A percentile compares a stretch with the other conserved stretches of the same genome.
Evolutionary conservation across 305 asterid species (phyloP).

Genomic region (Rubia balearica): DNA sequence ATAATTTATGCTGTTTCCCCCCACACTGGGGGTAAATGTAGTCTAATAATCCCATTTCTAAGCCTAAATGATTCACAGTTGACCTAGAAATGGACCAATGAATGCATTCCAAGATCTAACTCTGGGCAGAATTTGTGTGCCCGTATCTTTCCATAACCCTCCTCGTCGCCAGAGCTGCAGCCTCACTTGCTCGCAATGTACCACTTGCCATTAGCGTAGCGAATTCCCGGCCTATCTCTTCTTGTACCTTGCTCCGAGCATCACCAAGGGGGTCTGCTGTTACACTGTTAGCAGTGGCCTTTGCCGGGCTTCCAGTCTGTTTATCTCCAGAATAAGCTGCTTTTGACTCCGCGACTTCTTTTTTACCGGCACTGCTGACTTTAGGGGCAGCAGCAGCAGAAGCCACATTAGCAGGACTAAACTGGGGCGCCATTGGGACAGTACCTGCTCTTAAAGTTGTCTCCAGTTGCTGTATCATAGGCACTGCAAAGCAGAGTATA

Average conservation of each 20-base stretch:
- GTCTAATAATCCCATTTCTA: not conserved
- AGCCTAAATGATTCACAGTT: not conserved
- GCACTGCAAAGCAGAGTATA: constrained; percentile 53
- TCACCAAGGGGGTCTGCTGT: constrained; percentile 26
- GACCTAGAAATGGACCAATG: not conserved
- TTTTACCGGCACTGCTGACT: constrained; percentile 17
- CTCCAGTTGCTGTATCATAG: constrained; percentile 90
- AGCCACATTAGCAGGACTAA: constrained; percentile 40
- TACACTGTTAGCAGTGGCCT: constrained; percentile 17
- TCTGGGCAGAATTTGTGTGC: constrained; percentile 41
- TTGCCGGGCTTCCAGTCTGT: constrained; percentile 19
- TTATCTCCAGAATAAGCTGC: constrained; percentile 8
- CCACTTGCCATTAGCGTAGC: constrained; percentile 94
- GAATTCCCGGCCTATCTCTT: constrained; percentile 72
- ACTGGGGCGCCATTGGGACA: constrained; percentile 86
- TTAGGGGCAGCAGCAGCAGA: constrained; percentile 32
- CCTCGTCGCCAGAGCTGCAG: constrained; percentile 82
- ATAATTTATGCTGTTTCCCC: not conserved
- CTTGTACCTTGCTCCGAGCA: constrained; percentile 65
- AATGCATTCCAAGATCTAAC: constrained; percentile 25
- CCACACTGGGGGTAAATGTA: not conserved
- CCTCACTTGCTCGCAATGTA: constrained; percentile 82
- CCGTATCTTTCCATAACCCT: constrained; percentile 58
- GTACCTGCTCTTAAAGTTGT: constrained; percentile 71
- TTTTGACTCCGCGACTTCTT: constrained; percentile 20